Evolutionary conservation across 202 grass and related monocot genomes (phyloP), one percentile per base, ranked within the genome.

Genomic region (Eragrostis tef): DNA sequence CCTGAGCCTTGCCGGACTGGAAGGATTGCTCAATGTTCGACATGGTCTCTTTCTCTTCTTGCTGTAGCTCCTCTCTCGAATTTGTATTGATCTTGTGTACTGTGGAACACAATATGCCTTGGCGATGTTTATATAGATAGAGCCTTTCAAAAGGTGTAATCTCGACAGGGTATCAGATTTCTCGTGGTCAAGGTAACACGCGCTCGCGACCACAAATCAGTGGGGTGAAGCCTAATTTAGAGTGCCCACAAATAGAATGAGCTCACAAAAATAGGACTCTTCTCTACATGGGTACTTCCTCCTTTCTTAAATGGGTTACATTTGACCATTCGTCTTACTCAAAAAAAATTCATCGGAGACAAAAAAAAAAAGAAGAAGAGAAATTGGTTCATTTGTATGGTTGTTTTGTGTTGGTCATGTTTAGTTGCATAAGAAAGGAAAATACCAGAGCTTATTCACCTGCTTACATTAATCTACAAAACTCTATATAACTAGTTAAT

Each of bases 1-100:
- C 86, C 11, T 87, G 41, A 6, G 67, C 11, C 39, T 87, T 71
- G 66, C 79, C 86, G 58, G 74, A n/a, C 67, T 83, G 56, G 79
- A 72, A 56, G 66, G 86, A 83, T 58, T 87, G 74, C 58, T 49
- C 68, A 9, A 83, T 22, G 67, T 73, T 78, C 11, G 86, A 78
- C 86, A 83, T 88, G 2, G 13, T 42, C 22, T 16, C 7, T 6
- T 19, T 14, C 10, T 39, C 8, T 36, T 25, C 3, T 60, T 12
- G 9, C 5, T 7, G 42, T 63, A 64, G 43, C 27, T 64, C 45
- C 50, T 50, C 14, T 73, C 17, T 54, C 0, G 16, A 57, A n/a
- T 2, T 20, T 20, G 3, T 7, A 39, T 20, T 73, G 16, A 10
- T 22, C 13, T 27, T 27, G 21, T 19, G 39, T 4, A 26, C 7